Base-by-base conservation (phyloP, 305 asterid species). In the Nicotiana rustica region DNA sequence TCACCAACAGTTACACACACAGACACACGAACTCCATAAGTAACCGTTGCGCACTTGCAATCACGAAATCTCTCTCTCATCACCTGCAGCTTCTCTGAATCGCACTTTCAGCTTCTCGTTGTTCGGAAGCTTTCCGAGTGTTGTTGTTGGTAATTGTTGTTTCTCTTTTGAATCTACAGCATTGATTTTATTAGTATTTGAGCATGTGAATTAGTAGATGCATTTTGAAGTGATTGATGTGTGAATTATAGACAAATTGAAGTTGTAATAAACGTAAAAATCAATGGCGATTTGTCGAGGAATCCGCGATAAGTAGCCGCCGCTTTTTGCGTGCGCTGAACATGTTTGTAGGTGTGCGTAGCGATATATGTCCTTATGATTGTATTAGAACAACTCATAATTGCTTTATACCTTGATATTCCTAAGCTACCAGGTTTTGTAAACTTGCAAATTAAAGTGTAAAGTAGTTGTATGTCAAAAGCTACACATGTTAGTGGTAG, bases 101-200 rank as follows among this genome's bases (percentile, higher is more conserved):
- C 52, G 12, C 49, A 41, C 49, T 41, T 71, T 47, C 78, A 71
- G 25, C 79, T 73, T 73, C 15, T 73, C 1, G 12, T 73, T 49
- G 64, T 49, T 73, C 21, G 2, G 62, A 47, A 14, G 14, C 7
- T 75, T 29, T 14, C 10, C 19, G 6, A 71, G 61, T n/a, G 12
- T 21, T 47, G 61, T 71, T 71, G 62, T 44, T 59, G 8, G 0
- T 47, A 49, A 19, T 71, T 41, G 35, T 18, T 18, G 35, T 69
- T 41, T 41, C 5, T 10, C 18, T 29, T 41, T 47, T 71, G 7
- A 3, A 0, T 71, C 25, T 71, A 49, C 61, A 44, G 6, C 38
- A 71, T 19, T 17, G 3, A 9, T 41, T 41, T 41, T 69, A 18
- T 41, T 10, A 70, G 78, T 21, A 71, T n/a, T 1, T 49, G 38